Evolutionary conservation across 73 alveolate species (phyloP).

Genomic region (Paramecium sonneborni): DNA sequence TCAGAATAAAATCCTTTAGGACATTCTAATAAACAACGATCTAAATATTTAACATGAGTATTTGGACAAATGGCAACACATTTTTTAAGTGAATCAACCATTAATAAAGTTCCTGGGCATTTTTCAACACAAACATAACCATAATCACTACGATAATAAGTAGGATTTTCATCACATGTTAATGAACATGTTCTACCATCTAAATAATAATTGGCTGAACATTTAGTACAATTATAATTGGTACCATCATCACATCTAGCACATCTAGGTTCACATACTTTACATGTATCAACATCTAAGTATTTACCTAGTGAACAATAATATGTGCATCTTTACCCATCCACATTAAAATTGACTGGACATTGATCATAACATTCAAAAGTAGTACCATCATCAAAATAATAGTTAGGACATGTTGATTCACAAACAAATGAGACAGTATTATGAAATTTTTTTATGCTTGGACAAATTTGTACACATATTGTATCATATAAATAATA

Average conservation of each 20-base stretch:
- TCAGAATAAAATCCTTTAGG: not conserved
- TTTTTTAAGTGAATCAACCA: not conserved
- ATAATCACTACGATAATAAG: not conserved
- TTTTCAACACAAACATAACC: constrained; percentile 21
- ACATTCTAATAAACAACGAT: not conserved
- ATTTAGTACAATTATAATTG: not conserved
- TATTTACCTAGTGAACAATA: not conserved
- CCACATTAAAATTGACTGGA: not conserved
- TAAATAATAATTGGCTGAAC: not conserved
- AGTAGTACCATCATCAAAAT: not conserved
- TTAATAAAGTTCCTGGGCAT: not conserved
- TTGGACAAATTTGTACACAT: not conserved
- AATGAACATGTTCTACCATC: constrained; percentile 16
- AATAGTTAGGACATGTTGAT: not conserved
- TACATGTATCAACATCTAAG: not conserved
- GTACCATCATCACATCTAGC: not conserved
- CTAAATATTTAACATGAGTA: not conserved
- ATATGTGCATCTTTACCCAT: not conserved
- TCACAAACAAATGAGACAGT: not conserved
- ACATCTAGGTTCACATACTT: not conserved
- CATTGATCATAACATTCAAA: not conserved
- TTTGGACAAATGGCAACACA: not conserved
- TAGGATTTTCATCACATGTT: not conserved
- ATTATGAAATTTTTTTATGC: not conserved
- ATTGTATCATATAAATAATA: not conserved